Evolutionary conservation across 2,329 filamentous ascomycete genomes (phyloP).

Genomic region (Mycosphaerella sp.): DNA sequence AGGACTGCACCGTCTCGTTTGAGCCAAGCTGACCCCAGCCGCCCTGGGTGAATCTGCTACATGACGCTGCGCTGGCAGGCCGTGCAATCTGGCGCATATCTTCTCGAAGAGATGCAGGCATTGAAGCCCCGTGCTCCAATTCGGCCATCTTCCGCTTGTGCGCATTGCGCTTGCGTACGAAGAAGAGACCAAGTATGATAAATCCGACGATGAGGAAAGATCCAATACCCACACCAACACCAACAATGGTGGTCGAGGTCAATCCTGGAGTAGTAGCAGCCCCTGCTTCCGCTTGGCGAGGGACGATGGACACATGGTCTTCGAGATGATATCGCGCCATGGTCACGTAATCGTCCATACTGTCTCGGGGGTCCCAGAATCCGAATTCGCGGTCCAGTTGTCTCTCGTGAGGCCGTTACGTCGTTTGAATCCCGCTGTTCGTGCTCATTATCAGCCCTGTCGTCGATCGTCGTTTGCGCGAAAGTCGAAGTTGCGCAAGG

Average conservation of each 20-base stretch:
- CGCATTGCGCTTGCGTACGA: conserved; percentile 20
- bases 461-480: conserved; percentile 6
- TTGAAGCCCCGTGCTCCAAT: conserved; percentile 22
- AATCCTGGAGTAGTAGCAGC: conserved; percentile 9
- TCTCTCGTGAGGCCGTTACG: conserved; percentile 8
- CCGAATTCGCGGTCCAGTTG: neutral
- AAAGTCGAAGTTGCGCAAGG: conserved; percentile 6
- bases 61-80: conserved; percentile 16
- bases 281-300: conserved; percentile 2
- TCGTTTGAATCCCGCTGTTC: conserved; percentile 5
- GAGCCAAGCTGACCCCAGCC: conserved; percentile 40
- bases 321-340: conserved; percentile 8
- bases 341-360: neutral
- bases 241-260: conserved; percentile 18
- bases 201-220: conserved; percentile 24
- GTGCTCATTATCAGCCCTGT: conserved; percentile 7
- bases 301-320: neutral
- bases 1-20: conserved; percentile 31
- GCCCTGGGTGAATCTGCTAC: conserved; percentile 23
- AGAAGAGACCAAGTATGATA: conserved; percentile 21
- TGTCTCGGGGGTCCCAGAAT: conserved; percentile 2
- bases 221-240: conserved; percentile 28
- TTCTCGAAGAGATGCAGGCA: conserved; percentile 11
- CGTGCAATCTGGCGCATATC: conserved; percentile 21
- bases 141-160: conserved; percentile 25